Conservation (phyloP, 2,329 filamentous ascomycete species). For the Colletotrichum sp. region DNA sequence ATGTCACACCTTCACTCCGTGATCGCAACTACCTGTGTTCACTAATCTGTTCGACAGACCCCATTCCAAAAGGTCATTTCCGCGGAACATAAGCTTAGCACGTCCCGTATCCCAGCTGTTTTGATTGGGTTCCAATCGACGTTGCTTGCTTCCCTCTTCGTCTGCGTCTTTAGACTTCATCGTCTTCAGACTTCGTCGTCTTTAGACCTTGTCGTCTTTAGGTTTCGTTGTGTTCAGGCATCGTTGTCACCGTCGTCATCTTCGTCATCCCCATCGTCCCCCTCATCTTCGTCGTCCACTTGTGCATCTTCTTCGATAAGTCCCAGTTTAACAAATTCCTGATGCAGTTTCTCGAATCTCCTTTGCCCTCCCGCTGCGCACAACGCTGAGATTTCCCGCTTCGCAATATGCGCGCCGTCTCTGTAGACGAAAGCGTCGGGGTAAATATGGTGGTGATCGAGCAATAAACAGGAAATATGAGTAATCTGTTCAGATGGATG, state of each 20-base stretch:
- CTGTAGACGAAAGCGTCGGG: background rate
- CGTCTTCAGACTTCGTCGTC: background rate
- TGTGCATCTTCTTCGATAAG: background rate
- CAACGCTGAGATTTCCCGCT: background rate
- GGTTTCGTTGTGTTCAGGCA: too few species aligned
- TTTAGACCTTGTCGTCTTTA: background rate
- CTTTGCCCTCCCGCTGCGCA: background rate
- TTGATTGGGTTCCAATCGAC: background rate
- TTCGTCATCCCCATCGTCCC: background rate
- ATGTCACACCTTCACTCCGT: background rate
- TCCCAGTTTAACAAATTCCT: background rate
- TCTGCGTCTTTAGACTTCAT: background rate
- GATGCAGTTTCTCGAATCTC: background rate
- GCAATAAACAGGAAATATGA: background rate
- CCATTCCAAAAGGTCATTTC: background rate
- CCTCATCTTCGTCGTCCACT: background rate
- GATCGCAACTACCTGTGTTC: background rate
- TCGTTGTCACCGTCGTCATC: background rate
- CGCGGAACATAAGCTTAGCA: background rate
- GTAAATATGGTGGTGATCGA: background rate
- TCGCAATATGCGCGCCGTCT: background rate
- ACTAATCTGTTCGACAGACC: background rate
- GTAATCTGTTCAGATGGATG: background rate
- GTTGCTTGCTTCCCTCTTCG: background rate
- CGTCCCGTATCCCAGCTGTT: background rate